Percentiles rank a stretch among this genome's conserved stretches.
phyloP scores from a whole-genome alignment of 352 stramenopile genomes.

The Phytophthora quininea region DNA sequence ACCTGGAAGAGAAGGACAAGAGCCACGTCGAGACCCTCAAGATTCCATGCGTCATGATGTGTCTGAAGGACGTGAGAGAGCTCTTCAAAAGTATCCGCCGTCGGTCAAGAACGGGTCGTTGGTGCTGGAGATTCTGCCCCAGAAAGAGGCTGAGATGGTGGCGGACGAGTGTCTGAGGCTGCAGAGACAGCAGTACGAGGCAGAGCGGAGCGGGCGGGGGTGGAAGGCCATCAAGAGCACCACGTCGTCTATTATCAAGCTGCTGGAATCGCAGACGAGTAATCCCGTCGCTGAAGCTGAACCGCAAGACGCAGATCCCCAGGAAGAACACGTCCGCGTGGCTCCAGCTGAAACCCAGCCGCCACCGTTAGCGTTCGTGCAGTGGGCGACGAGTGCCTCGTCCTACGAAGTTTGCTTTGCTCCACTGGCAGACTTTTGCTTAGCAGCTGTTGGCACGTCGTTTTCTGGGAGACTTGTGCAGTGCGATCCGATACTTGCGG shows the following conservation, averaged over 20 bases:
- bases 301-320: too few species aligned
- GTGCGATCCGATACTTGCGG: conserved; percentile 55
- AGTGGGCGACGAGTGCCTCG: conserved; percentile 57
- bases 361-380: conserved; percentile 72
- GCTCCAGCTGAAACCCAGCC: conserved; percentile 4
- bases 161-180: conserved; percentile 42
- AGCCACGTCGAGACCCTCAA: conserved; percentile 25
- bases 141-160: conserved; percentile 26
- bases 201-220: conserved; percentile 16
- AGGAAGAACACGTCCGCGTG: background rate
- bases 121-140: conserved; percentile 46
- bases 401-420: conserved; percentile 58
- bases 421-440: conserved; percentile 70
- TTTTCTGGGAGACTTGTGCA: conserved; percentile 52
- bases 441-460: conserved; percentile 38
- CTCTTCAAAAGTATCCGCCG: conserved; percentile 69
- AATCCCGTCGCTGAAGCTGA: background rate
- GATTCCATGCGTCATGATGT: conserved; percentile 78
- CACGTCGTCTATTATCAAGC: conserved; percentile 64
- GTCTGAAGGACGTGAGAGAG: conserved; percentile 58
- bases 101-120: conserved; percentile 50
- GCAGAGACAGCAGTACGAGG: conserved; percentile 25
- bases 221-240: conserved; percentile 52
- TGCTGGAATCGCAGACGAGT: conserved; percentile 35
- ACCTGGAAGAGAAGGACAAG: conserved; percentile 19